A percentile compares a stretch with the other conserved stretches of the same genome.
phyloP scores from a whole-genome alignment of 2,329 filamentous ascomycete species.

The Lasiodiplodia sp. region DNA sequence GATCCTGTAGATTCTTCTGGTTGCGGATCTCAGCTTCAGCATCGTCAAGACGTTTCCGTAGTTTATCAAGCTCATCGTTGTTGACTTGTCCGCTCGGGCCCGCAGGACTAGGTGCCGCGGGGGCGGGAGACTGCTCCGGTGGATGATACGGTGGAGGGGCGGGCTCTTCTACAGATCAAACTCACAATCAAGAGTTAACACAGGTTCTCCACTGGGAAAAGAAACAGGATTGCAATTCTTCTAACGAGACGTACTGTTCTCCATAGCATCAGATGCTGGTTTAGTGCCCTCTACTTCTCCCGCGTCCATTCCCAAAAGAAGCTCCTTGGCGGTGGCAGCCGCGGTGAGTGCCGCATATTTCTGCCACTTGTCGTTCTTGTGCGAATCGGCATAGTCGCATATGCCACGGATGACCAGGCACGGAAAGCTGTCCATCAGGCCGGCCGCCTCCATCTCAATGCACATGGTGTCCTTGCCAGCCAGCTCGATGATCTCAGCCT shows the following conservation, averaged over 20 bases:
- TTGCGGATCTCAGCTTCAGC: too few species aligned
- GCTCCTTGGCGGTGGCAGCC: conserved; percentile 35
- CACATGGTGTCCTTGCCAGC: conserved; percentile 30
- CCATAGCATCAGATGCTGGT: neutral
- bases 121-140: too few species aligned
- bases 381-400: conserved; percentile 39
- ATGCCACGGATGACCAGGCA: conserved; percentile 40
- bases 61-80: too few species aligned
- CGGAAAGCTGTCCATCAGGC: conserved; percentile 36
- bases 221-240: too few species aligned
- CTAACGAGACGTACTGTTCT: neutral
- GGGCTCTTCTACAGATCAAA: too few species aligned
- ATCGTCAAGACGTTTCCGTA: too few species aligned
- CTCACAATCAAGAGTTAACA: too few species aligned
- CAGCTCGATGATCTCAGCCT: neutral
- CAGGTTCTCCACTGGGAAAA: too few species aligned
- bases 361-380: conserved; percentile 39
- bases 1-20: too few species aligned
- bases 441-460: conserved; percentile 33
- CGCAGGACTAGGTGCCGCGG: too few species aligned
- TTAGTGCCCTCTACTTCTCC: neutral
- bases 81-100: too few species aligned
- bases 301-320: neutral
- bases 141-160: too few species aligned
- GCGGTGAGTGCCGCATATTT: conserved; percentile 34